A percentile compares a stretch with the other conserved stretches of the same genome.
Conservation (phyloP, 2,329 filamentous ascomycete genomes). For the Cryphonectria radicalis region DNA sequence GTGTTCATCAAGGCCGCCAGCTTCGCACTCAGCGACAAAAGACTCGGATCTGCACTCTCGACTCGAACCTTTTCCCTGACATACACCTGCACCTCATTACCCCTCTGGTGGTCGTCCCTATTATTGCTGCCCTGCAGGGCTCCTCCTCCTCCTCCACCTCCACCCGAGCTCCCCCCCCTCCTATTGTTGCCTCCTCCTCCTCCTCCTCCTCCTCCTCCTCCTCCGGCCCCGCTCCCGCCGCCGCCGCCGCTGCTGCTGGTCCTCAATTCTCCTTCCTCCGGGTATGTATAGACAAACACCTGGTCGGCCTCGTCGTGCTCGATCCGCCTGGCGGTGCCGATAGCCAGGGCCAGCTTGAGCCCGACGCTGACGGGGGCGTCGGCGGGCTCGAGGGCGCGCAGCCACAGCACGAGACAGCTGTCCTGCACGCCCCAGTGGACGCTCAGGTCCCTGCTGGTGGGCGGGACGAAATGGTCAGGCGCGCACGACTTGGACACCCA, state of each 20-base stretch:
- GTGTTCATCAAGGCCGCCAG: slow-evolving; percentile 77
- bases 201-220: background rate
- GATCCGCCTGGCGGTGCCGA: slow-evolving; percentile 64
- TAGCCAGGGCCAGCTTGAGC: slow-evolving; percentile 72
- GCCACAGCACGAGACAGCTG: slow-evolving; percentile 68
- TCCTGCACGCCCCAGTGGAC: slow-evolving; percentile 75
- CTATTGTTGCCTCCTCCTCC: background rate
- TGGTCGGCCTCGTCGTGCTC: slow-evolving; percentile 82
- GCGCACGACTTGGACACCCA: slow-evolving; percentile 52
- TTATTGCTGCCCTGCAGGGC: background rate
- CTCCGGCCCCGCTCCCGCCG: slow-evolving; percentile 19
- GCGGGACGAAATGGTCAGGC: slow-evolving; percentile 49
- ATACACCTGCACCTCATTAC: slow-evolving; percentile 69
- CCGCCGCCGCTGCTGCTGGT: slow-evolving; percentile 16
- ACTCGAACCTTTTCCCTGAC: slow-evolving; percentile 90
- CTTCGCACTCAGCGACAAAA: slow-evolving; percentile 84
- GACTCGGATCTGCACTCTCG: slow-evolving; percentile 84
- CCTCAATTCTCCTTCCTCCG: slow-evolving; percentile 11
- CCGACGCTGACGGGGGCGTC: slow-evolving; percentile 64
- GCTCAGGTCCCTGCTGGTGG: slow-evolving; percentile 65
- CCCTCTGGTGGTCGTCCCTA: slow-evolving; percentile 5
- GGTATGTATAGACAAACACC: slow-evolving; percentile 64
- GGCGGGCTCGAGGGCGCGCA: slow-evolving; percentile 72
- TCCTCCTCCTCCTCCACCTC: slow-evolving; percentile 33
- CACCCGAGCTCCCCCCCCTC: slow-evolving; percentile 6